Conservation (phyloP, 768 basidiomycete genomes). For the Mycena venus region DNA sequence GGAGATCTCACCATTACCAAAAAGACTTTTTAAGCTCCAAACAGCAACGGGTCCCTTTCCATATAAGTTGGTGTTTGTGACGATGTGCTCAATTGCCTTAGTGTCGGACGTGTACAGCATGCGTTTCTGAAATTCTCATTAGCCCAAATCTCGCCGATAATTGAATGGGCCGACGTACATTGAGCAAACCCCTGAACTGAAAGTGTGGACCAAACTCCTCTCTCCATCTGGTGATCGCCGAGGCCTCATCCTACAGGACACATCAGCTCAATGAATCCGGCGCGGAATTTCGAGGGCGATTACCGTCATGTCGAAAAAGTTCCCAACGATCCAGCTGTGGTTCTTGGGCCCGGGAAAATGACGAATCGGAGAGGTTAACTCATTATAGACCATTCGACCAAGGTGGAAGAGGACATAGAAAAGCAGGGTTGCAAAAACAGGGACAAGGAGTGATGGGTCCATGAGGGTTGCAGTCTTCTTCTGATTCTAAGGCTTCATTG, state of each 20-base stretch:
- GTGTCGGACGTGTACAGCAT: constrained; percentile 1
- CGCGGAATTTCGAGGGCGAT: background rate
- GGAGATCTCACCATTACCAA: constrained; percentile 4
- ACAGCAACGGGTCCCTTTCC: background rate
- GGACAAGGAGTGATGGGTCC: background rate
- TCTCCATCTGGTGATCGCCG: background rate
- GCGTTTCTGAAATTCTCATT: background rate
- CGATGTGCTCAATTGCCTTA: background rate
- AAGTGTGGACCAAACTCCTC: background rate
- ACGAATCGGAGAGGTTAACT: too few relatives aligned
- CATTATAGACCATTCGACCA: background rate
- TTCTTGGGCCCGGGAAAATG: background rate
- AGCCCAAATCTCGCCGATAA: background rate
- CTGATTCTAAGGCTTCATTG: background rate
- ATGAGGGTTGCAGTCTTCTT: background rate
- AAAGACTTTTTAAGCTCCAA: background rate
- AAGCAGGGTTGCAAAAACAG: background rate
- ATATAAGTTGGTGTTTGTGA: background rate
- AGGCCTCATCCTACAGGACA: background rate
- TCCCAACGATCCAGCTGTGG: background rate
- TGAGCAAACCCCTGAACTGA: background rate
- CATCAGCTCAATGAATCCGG: background rate
- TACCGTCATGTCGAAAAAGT: background rate
- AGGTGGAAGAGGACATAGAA: background rate
- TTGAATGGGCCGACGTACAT: background rate